Conservation (phyloP, 2,329 filamentous ascomycete species). For the Fusarium begoniae region DNA sequence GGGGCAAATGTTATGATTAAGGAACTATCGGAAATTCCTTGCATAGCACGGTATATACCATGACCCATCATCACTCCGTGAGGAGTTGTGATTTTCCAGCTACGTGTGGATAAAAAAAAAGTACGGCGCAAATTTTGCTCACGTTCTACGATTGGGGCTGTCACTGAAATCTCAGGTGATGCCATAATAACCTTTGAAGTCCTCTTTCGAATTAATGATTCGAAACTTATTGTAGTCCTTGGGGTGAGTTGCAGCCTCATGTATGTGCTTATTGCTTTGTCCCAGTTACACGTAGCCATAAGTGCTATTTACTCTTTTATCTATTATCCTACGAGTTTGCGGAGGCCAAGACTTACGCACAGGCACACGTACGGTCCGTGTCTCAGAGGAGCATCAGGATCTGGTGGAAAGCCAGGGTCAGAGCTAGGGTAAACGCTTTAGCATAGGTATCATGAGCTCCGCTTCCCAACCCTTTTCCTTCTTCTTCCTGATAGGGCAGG, state of each 20-base stretch:
- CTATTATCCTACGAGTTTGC: background rate
- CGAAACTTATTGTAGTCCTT: background rate
- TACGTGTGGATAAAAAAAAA: background rate
- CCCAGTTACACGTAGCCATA: conserved; percentile 1
- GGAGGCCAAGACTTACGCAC: conserved; percentile 5
- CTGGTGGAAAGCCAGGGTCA: background rate
- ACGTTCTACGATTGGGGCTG: background rate
- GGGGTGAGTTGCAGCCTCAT: background rate
- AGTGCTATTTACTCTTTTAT: background rate
- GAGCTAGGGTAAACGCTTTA: background rate
- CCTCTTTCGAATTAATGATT: background rate
- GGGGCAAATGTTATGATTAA: background rate
- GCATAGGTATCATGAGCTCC: background rate
- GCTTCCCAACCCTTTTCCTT: background rate
- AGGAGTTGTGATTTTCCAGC: background rate
- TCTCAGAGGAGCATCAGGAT: conserved; percentile 6
- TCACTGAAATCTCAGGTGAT: background rate
- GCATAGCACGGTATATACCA: background rate
- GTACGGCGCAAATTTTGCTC: background rate
- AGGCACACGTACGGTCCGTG: conserved; percentile 18
- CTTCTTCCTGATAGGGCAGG: background rate
- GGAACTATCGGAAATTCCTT: background rate
- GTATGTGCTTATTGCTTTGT: background rate
- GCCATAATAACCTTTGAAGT: background rate
- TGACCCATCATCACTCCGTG: background rate